Conservation (phyloP, 2,329 filamentous ascomycete genomes). For the Claviceps sp. region DNA sequence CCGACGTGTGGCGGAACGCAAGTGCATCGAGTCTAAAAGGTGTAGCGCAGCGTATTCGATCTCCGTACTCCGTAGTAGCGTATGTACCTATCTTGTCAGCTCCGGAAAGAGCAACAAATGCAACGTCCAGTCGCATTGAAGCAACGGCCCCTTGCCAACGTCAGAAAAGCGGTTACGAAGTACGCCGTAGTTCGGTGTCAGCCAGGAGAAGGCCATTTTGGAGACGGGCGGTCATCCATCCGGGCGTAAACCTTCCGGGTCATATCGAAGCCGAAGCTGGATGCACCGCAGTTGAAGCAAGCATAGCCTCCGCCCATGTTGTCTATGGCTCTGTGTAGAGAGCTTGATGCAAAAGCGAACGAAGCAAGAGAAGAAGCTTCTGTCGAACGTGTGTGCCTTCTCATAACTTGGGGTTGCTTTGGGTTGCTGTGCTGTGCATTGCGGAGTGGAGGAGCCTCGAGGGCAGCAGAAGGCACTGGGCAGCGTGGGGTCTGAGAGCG, state of each 20-base stretch:
- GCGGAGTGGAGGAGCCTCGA: too few relatives aligned
- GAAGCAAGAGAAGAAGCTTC: too few relatives aligned
- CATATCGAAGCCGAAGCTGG: background rate
- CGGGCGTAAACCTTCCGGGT: background rate
- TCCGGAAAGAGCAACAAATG: slow-evolving; percentile 1
- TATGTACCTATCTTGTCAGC: background rate
- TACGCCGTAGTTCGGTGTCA: background rate
- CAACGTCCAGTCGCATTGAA: slow-evolving; percentile 2
- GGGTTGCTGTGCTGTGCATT: background rate
- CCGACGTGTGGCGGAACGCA: background rate
- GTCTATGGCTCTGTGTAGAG: too few relatives aligned
- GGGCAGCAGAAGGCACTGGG: background rate
- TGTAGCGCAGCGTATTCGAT: slow-evolving; percentile 1
- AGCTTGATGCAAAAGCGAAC: too few relatives aligned
- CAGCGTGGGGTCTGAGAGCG: background rate
- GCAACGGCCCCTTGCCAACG: background rate
- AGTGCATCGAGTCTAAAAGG: slow-evolving; percentile 3
- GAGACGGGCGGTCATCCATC: background rate
- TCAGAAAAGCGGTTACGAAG: background rate
- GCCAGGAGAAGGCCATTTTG: background rate
- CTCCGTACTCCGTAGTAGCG: too few relatives aligned
- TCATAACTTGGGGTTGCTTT: background rate
- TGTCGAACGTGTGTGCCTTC: too few relatives aligned
- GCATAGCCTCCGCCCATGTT: too few relatives aligned
- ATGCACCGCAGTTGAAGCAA: too few relatives aligned